These are phyloP conservation scores for Ottelia alismoides DNA, from an alignment of 106 monocot species.

Conservation along the genomic window DNA sequence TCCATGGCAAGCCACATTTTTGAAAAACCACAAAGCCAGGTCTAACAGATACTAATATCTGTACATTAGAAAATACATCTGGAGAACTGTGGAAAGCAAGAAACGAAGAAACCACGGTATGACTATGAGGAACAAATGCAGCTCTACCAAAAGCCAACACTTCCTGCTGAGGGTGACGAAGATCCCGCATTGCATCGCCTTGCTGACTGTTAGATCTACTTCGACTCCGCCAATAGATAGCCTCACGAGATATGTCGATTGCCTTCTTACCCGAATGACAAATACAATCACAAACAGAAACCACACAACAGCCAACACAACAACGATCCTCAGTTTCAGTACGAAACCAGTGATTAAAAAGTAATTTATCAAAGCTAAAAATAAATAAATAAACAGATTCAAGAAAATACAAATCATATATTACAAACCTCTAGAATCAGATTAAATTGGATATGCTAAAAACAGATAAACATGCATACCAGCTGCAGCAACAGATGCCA, in stretches of 20 bases:
- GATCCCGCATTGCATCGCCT: constrained; percentile 65
- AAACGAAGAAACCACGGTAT: too few species aligned
- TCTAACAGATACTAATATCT: too few species aligned
- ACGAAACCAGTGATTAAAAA: constrained; percentile 4
- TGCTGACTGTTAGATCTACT: constrained; percentile 69
- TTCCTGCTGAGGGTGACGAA: constrained; percentile 53
- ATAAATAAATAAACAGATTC: not conserved
- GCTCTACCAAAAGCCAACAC: not conserved
- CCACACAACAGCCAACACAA: constrained; percentile 73
- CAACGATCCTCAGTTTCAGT: constrained; percentile 54
- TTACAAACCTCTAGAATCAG: not conserved
- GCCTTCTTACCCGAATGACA: constrained; percentile 83
- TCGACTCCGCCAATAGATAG: constrained; percentile 72
- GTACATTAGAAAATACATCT: too few species aligned
- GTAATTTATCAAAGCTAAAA: not conserved
- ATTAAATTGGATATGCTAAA: not conserved
- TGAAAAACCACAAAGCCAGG: too few species aligned
- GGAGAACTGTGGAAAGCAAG: too few species aligned
- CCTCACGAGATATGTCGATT: constrained; percentile 62
- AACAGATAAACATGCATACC: constrained; percentile 1
- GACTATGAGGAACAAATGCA: too few species aligned
- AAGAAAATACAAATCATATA: not conserved
- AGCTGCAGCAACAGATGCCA: not conserved
- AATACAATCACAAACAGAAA: constrained; percentile 69
- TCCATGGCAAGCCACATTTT: too few species aligned